Evolutionary conservation across 345 rosid genomes (phyloP), one percentile per base, ranked within the genome.

Genomic region (Firmiana major): DNA sequence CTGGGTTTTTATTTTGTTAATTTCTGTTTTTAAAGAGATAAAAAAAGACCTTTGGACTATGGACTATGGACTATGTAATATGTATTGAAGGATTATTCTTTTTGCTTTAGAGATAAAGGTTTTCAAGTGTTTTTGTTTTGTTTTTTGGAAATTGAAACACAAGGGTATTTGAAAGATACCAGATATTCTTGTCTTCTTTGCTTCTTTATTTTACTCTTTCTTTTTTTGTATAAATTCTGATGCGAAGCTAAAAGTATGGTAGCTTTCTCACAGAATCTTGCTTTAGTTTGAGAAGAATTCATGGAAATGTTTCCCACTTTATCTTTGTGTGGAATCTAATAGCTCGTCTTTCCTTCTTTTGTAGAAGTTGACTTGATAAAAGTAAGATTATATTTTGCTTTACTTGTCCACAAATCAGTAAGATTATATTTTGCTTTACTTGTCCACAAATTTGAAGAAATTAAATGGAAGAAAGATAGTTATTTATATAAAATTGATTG

Each of bases 131-230:
- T n/a, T n/a, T n/a, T n/a, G n/a, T n/a, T n/a, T n/a, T n/a, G n/a
- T 34, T 7, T 43, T 22, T 73, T n/a, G 43, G 63, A 64, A 31
- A 75, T 60, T n/a, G 45, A 73, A 48, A 26, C 42, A 15, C 26
- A 48, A 24, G 34, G 19, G 38, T 69, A 48, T 21, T 69, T 28
- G 78, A 73, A 67, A 46, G 75, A 79, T 81, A 63, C 80, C 75
- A 57, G 40, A 79, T 66, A 77, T 71, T 66, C 85, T 67, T 28
- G 42, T 77, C 21, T 31, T 74, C 49, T 62, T 65, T 46, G 49
- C 21, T 49, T 73, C 71, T 67, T 72, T 1, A 55, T 71, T 64
- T 45, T 69, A 28, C 26, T 60, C 63, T 31, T 31, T 31, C 34
- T 43, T 46, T 49, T 28, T 49, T 7, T 68, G 0, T 63, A 63